Evolutionary conservation across 2,329 filamentous ascomycete genomes (phyloP).

Genomic region (Penicillium decumbens): DNA sequence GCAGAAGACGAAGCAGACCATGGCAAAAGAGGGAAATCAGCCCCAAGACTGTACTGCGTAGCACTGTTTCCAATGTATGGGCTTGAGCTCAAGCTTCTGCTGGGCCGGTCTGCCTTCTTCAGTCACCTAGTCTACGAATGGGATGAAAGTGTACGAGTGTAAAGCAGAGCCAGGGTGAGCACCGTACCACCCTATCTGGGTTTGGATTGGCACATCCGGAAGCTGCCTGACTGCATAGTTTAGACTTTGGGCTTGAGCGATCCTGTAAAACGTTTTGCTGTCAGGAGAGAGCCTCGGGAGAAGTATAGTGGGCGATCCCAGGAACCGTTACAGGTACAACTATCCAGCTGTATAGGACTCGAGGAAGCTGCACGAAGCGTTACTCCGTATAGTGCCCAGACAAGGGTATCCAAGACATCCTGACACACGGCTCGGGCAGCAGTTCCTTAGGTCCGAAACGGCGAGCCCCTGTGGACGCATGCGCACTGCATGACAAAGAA

Average conservation of each 20-base stretch:
- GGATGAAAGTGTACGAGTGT: neutral
- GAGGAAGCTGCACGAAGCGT: neutral
- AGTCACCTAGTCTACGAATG: neutral
- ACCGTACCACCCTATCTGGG: slow-evolving; percentile 3
- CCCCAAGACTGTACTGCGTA: neutral
- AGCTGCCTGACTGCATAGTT: slow-evolving; percentile 11
- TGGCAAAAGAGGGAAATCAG: neutral
- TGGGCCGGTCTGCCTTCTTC: neutral
- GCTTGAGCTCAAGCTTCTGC: neutral
- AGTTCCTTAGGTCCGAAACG: neutral
- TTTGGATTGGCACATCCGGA: neutral
- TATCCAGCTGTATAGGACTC: neutral
- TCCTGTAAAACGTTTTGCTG: slow-evolving; percentile 13
- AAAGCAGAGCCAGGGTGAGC: neutral
- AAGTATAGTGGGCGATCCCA: neutral
- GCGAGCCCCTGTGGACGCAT: neutral
- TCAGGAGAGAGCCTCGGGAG: neutral
- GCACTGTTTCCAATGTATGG: neutral
- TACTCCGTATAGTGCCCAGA: too few relatives aligned
- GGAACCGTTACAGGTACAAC: neutral
- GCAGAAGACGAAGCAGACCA: slow-evolving; percentile 1
- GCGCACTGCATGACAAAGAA: neutral
- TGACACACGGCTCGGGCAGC: neutral
- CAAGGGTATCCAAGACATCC: too few relatives aligned
- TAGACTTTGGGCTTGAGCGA: slow-evolving; percentile 7